Evolutionary conservation across 192 early-diverging fungal species (phyloP), one percentile per base, ranked within the genome.

Genomic region (Cetraspora pellucida): DNA sequence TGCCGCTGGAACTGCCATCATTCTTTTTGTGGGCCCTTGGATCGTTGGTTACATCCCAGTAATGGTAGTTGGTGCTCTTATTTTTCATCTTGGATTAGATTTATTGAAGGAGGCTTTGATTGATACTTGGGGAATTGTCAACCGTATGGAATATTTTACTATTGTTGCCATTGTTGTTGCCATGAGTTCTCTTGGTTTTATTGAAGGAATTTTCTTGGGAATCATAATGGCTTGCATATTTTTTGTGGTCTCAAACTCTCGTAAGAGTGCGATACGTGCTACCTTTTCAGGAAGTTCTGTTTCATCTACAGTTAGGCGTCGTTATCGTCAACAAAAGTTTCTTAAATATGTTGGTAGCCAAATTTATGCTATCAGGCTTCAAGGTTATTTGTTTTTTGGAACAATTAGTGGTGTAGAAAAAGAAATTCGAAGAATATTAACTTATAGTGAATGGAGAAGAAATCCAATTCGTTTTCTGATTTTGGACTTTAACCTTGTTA

Each of bases 381-480:
- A 99, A 81, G 93, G 97, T 23, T 97, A 97, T 76, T 87, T 99
- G 88, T 99, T 99, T 78, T 99, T 98, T 85, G 97, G 96, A 54
- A 96, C 96, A 0, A 94, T 96, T 75, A 92, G 90, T 69, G 90
- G 93, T 73, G 89, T 95, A 17, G 93, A 94, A 72, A 85, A 83
- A 21, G 86, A 83, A n/a, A 91, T 95, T 64, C 88, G 88, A 59
- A 83, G 86, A 27, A 82, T 90, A 61, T 83, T 93, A 14, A 88
- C 87, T 23, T 81, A 89, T 54, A 86, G 88, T 47, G 85, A 82
- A 43, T 92, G 90, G 93, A 85, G 89, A 19, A 81, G 78, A 46
- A 88, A 90, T 21, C 90, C 91, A 1, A 93, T 96, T 64, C 90
- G 93, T 58, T 97, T 93, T 77, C 80, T 99, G 55, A 89, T 97